Conservation (phyloP, 2,329 filamentous ascomycete genomes). For the Fusarium mangiferae region DNA sequence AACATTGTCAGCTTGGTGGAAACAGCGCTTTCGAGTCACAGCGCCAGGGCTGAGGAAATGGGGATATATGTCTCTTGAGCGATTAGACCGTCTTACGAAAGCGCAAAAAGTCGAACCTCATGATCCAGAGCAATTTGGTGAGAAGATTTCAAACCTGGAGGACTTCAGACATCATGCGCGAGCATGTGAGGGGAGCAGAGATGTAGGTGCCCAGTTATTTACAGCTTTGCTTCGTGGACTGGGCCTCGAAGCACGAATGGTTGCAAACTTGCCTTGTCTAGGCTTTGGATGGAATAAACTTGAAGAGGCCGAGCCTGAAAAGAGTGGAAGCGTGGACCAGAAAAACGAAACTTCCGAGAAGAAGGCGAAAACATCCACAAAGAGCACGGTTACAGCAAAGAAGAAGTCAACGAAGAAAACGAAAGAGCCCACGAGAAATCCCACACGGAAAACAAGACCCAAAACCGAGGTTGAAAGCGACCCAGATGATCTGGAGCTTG, state of each 20-base stretch:
- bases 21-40: constrained; percentile 80
- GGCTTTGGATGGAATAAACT: constrained; percentile 92
- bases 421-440: constrained; percentile 30
- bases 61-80: constrained; percentile 84
- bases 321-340: constrained; percentile 40
- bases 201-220: constrained; percentile 89
- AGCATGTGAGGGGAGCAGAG: constrained; percentile 81
- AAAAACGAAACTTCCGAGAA: not conserved
- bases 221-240: constrained; percentile 84
- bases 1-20: constrained; percentile 86
- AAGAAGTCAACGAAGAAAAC: constrained; percentile 13
- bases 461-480: constrained; percentile 47
- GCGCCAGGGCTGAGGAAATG: constrained; percentile 86
- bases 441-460: constrained; percentile 16
- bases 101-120: constrained; percentile 72
- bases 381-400: not conserved
- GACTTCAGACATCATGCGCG: constrained; percentile 77
- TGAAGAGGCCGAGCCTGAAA: constrained; percentile 76
- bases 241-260: constrained; percentile 83
- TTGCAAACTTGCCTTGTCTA: constrained; percentile 84
- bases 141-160: constrained; percentile 73
- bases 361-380: constrained; percentile 8
- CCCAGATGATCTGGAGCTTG: constrained; percentile 57
- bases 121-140: constrained; percentile 76
- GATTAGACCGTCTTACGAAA: constrained; percentile 77